These are phyloP conservation scores for Oropetium thomaeum DNA, from an alignment of 176 grass and related monocot species.

Conservation along the genomic window DNA sequence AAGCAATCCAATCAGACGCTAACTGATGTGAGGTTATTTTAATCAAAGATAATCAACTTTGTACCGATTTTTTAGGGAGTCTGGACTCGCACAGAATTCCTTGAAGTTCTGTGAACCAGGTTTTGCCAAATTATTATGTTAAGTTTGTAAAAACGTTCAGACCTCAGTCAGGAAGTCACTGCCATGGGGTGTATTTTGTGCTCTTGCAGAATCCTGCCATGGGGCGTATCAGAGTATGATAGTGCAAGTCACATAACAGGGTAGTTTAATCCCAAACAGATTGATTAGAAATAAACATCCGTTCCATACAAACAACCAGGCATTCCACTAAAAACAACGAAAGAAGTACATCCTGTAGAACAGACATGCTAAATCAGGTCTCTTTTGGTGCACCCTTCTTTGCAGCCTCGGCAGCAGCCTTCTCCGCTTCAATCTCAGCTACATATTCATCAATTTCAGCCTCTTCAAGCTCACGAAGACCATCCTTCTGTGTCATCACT, in stretches of 20 bases:
- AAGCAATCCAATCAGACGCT: neutral
- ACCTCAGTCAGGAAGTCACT: neutral
- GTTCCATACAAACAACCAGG: constrained; percentile 8
- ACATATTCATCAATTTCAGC: constrained; percentile 87
- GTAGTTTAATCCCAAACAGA: neutral
- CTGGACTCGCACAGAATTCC: neutral
- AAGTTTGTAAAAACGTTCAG: too few relatives aligned
- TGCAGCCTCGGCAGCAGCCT: constrained; percentile 82
- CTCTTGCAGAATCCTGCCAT: too few relatives aligned
- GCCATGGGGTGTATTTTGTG: too few relatives aligned
- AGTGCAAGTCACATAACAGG: too few relatives aligned
- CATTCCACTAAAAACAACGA: neutral
- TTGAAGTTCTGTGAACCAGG: neutral
- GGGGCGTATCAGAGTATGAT: too few relatives aligned
- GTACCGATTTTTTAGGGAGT: neutral
- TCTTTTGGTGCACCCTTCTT: constrained; percentile 66
- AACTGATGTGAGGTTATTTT: neutral
- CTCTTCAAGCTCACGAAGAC: constrained; percentile 64
- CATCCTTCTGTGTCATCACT: constrained; percentile 64
- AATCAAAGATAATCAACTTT: neutral
- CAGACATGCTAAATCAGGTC: constrained; percentile 28
- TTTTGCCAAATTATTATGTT: neutral
- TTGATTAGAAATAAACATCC: neutral
- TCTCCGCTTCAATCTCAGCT: constrained; percentile 86
- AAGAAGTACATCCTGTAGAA: constrained; percentile 13